A percentile compares a stretch with the other conserved stretches of the same genome.
phyloP scores from a whole-genome alignment of 2,329 filamentous ascomycete genomes.

The Ophiostoma sp. region DNA sequence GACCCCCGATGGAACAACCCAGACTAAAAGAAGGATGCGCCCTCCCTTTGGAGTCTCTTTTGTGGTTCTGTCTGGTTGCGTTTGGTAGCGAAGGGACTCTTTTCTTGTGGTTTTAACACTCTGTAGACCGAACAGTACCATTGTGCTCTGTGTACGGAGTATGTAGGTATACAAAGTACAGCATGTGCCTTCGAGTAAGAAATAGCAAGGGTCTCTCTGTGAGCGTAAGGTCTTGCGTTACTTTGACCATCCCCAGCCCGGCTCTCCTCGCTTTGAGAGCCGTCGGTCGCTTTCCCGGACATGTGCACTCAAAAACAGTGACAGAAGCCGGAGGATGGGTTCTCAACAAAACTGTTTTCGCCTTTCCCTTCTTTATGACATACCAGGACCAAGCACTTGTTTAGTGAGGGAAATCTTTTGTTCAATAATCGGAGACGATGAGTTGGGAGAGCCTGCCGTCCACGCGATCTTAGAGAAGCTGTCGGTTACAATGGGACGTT shows the following conservation, averaged over 20 bases:
- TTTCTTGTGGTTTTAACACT: neutral
- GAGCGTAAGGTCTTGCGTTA: neutral
- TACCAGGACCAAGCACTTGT: neutral
- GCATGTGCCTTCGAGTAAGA: neutral
- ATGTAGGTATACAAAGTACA: neutral
- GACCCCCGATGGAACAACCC: conserved; percentile 9
- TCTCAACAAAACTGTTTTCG: neutral
- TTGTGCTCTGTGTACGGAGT: neutral
- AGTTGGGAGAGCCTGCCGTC: neutral
- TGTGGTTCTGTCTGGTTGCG: neutral
- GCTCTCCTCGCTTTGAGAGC: neutral
- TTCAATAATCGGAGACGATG: neutral
- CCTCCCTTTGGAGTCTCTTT: neutral
- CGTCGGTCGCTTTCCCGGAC: neutral
- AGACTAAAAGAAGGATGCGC: neutral
- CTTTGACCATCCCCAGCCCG: neutral
- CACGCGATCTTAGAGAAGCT: neutral
- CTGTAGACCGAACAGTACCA: no score
- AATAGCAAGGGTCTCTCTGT: neutral
- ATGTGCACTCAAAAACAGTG: neutral
- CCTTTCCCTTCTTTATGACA: neutral
- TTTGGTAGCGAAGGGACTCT: neutral
- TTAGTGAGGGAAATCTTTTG: neutral
- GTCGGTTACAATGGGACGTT: neutral
- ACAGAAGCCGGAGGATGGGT: neutral